Evolutionary conservation across 768 basidiomycete species (phyloP), one percentile per base, ranked within the genome.

Genomic region (Pholiota microspora): DNA sequence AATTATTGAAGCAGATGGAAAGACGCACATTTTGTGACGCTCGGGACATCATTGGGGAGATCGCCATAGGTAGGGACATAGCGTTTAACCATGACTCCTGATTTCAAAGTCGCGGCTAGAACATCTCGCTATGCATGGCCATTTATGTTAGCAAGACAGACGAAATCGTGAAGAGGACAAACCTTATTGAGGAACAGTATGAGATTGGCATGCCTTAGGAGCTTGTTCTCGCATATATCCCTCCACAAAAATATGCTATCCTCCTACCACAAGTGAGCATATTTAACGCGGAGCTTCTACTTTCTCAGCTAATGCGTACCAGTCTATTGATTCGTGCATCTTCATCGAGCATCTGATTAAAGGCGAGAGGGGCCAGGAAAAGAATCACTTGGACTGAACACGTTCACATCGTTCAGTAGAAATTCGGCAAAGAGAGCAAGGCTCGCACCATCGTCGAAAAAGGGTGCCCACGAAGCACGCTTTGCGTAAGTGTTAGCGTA

Each of bases 131-230:
- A 56, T 36, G 45, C 24, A 29, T 15, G n/a, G 4, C 50, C 2
- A 42, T 31, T 21, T 10, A 49, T 5, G 27, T 40, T 15, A 50
- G 18, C 3, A 44, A 23, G 27, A 3, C 28, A 15, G 16, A 4
- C n/a, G n/a, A 21, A 36, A 45, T 8, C 3, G 12, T 23, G 15
- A 21, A 13, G 45, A 45, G 5, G 4, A 42, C n/a, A 18, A 56
- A 80, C 83, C 73, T 91, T 91, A 64, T 92, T 92, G 55, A 90
- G 73, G 69, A 92, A 91, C 10, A 91, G 69, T 27, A 90, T 83
- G n/a, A 91, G 72, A 55, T 81, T 82, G 15, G 85, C 78, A 46
- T 78, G 73, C 9, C 77, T 71, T 1, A 91, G 75, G 2, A 91
- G 74, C 59, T 75, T 75, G 50, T 83, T 89, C 6, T 73, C 60